Base-by-base conservation (phyloP, 2,329 filamentous ascomycete genomes). In the Epichloe sylvatica region DNA sequence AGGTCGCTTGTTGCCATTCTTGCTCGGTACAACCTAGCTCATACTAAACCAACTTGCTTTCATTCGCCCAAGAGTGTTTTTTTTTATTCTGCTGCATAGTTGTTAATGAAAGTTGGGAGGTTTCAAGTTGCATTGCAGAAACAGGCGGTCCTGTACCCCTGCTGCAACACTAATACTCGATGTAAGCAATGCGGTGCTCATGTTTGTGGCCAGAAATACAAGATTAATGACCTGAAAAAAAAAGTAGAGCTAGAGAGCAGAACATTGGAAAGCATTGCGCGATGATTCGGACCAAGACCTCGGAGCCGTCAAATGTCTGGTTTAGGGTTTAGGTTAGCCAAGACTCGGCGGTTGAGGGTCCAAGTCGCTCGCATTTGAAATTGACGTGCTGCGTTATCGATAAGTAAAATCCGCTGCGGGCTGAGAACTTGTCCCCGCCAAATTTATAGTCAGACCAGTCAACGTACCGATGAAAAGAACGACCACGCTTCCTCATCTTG, bases 301-400 rank as follows among this genome's bases (percentile, higher is more conserved):
- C 23, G 23, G 8, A 25, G 23, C 23, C 23, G 23, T 23, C 23
- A 25, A 7, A 25, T 25, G 6, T 6, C 6, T 7, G 23, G 7
- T 25, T 8, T 8, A 3, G 23, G 23, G 23, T 25, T 8, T 25
- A 25, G 23, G 23, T 25, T 25, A 25, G 23, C 23, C 8, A 30
- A 8, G 25, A 9, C 25, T 30, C 7, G 25, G 8, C 3, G 25
- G 41, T 43, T 17, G 19, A 15, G 41, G 17, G 30, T 30, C 30
- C 30, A 2, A 30, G 30, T 30, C 9, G 25, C 25, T 11, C 25
- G 30, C 30, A 6, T 38, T 39, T 38, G 17, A 34, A 46, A 44
- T 34, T 44, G 25, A n/a, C 12, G 25, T 44, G 41, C 41, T 17
- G n/a, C 12, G 19, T 51, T 51, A 51, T 51, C 49, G 49, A 51